Evolutionary conservation across 768 basidiomycete species (phyloP), one percentile per base, ranked within the genome.

Genomic region (Suillus alpinus): DNA sequence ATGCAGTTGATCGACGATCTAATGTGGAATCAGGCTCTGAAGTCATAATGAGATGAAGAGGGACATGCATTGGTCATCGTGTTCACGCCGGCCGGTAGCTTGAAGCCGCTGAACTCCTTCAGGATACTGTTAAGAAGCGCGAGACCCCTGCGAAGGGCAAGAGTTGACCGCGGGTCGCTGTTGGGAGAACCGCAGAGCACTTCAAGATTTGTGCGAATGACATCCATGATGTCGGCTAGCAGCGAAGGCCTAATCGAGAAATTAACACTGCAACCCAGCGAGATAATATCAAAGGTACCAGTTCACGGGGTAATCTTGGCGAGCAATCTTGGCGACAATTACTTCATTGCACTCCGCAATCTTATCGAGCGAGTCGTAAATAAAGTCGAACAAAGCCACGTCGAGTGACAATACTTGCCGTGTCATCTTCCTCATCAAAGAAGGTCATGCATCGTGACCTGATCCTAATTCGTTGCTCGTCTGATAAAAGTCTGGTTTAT

Each of bases 331-430:
- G 13, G 86, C 80, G 9, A 92, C 80, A 29, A 91, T 85, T 34
- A 89, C 68, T 63, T 90, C 82, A 62, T 94, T 92, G 68, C 86
- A 91, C 59, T 88, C 81, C 18, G 90, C 85, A 61, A 95, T 88
- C 94, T 94, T 69, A 59, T 31, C 64, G 62, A 46, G 26, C 53
- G 39, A 43, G 43, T 61, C 44, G 16, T 67, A 39, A 60, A 56
- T 36, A 26, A 59, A 47, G 57, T 4, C 41, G 59, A 34, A 39
- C 43, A 56, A 31, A 5, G 41, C 12, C 10, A 18, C 13, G 20
- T 26, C 12, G n/a, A 47, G 39, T 4, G 51, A 14, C n/a, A 55
- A n/a, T 5, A 66, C 79, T 66, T 63, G 91, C 94, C 13, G 16
- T 85, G 58, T 90, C 88, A 68, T 95, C 92, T 37, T 80, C 75